These are phyloP conservation scores for Fusarium mangiferae DNA, from an alignment of 2,329 filamentous ascomycete species.

Conservation along the genomic window DNA sequence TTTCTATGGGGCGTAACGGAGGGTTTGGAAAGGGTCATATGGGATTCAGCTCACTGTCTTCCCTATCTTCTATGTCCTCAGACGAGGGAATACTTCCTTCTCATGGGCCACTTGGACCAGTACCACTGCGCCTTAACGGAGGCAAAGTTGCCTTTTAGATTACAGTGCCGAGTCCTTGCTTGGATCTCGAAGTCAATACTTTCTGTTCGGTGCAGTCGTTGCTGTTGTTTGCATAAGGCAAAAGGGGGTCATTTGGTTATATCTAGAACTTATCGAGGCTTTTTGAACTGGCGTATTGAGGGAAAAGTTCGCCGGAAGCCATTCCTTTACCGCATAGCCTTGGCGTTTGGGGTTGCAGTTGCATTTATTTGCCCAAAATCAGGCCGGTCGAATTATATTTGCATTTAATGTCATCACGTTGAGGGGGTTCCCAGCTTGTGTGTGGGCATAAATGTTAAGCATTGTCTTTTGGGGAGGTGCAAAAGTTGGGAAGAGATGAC, in stretches of 20 bases:
- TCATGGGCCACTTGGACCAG: conserved; percentile 47
- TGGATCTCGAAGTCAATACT: conserved; percentile 23
- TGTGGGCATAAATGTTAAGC: conserved; percentile 31
- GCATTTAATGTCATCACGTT: conserved; percentile 30
- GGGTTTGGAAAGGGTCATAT: conserved; percentile 56
- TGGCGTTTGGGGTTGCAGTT: conserved; percentile 38
- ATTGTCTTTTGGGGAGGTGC: conserved; percentile 22
- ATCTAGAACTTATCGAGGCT: conserved; percentile 15
- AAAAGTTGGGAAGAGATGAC: conserved; percentile 26
- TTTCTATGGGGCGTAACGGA: conserved; percentile 65
- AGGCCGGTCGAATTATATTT: conserved; percentile 28
- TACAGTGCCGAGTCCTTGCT: conserved; percentile 11
- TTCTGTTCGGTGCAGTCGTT: conserved; percentile 1
- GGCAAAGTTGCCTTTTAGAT: conserved; percentile 51
- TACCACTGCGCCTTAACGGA: conserved; percentile 52
- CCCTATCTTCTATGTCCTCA: conserved; percentile 55
- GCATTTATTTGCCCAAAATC: conserved; percentile 22
- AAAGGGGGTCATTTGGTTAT: conserved; percentile 9
- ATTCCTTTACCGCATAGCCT: conserved; percentile 45
- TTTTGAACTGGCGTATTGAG: conserved; percentile 36
- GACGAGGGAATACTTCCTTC: conserved; percentile 51
- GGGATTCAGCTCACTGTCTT: conserved; percentile 53
- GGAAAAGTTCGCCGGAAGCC: conserved; percentile 22
- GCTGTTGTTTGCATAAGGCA: conserved; percentile 34
- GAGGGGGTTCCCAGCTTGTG: conserved; percentile 19